Conservation (phyloP, 176 grass and related monocot species). For the bread wheat (Triticum aestivum) region IWGSC_CS_RefSeq_v2.1 NC_057807.1:400676132-400676631, state of each 20-base stretch:
- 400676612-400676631: too few relatives aligned
- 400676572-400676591: too few relatives aligned
- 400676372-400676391: not conserved
- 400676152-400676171: not conserved
- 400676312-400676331: not conserved
- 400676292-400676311: not conserved
- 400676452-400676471: not conserved
- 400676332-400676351: not conserved
- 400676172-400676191: not conserved
- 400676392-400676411: not conserved
- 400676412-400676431: not conserved
- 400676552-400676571: too few relatives aligned
- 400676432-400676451: not conserved
- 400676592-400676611: too few relatives aligned
- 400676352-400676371: not conserved
- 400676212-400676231: not conserved
- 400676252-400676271: slow-evolving; percentile 16
- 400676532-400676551: not conserved
- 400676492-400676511: slow-evolving; percentile 9
- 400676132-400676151: not conserved
- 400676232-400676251: not conserved
- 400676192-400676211: not conserved
- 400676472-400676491: not conserved
- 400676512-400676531: not conserved
- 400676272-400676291: slow-evolving; percentile 10